Percentiles rank a stretch among this genome's conserved stretches.
phyloP scores from a whole-genome alignment of 139 green algal species.

The Micromonas pusilla region DNA sequence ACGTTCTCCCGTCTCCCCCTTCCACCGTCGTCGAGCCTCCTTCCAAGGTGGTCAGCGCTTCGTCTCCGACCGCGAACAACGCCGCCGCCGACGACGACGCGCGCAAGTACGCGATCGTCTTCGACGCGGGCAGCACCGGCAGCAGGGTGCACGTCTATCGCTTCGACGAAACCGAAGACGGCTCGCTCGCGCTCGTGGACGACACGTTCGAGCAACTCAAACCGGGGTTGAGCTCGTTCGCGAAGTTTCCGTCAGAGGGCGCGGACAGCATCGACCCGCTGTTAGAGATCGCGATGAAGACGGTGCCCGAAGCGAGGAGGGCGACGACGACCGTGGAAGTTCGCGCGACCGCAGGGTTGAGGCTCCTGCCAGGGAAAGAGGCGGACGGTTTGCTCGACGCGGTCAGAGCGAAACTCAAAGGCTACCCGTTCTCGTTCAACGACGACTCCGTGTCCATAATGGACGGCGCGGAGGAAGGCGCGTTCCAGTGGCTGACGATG shows the following conservation, averaged over 20 bases:
- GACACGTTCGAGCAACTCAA: slow-evolving; percentile 90
- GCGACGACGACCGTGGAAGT: slow-evolving; percentile 65
- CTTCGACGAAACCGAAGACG: too few species aligned
- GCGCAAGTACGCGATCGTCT: too few species aligned
- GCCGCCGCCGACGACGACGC: too few species aligned
- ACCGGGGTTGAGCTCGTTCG: slow-evolving; percentile 80
- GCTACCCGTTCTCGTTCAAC: slow-evolving; percentile 61
- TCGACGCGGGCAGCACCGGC: too few species aligned
- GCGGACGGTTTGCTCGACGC: slow-evolving; percentile 78
- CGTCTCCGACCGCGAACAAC: too few species aligned
- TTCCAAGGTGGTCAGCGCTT: too few species aligned
- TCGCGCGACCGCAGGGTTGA: slow-evolving; percentile 88
- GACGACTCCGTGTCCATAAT: slow-evolving; percentile 54
- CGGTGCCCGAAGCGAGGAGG: slow-evolving; percentile 61
- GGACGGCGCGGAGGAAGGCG: slow-evolving; percentile 82
- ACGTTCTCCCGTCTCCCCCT: too few species aligned
- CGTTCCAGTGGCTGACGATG: slow-evolving; percentile 93
- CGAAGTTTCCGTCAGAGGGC: slow-evolving; percentile 60
- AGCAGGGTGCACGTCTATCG: too few species aligned
- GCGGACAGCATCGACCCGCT: slow-evolving; percentile 72
- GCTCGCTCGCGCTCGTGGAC: slow-evolving; percentile 60
- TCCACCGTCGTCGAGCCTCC: too few species aligned
- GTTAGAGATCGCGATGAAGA: slow-evolving; percentile 69
- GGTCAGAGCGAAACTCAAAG: slow-evolving; percentile 50
- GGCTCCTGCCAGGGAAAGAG: slow-evolving; percentile 73